Evolutionary conservation across 2,329 filamentous ascomycete species (phyloP).

Genomic region (Alternaria triticina): DNA sequence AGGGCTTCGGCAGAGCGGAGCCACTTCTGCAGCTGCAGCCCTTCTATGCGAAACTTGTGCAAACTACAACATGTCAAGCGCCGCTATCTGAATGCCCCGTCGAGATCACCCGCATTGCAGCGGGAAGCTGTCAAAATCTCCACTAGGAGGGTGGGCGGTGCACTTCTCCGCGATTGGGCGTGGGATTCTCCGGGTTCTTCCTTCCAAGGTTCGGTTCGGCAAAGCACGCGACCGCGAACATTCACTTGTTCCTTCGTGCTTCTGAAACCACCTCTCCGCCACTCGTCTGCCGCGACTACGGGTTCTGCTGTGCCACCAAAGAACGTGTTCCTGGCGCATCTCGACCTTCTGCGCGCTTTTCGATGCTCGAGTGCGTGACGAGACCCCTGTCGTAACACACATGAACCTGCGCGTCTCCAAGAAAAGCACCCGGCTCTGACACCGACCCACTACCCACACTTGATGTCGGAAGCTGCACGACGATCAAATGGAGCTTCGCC

Average conservation of each 20-base stretch:
- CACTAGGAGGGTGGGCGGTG: constrained; percentile 18
- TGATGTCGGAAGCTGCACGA: constrained; percentile 48
- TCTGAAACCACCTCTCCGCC: constrained; percentile 28
- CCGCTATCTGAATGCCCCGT: neutral
- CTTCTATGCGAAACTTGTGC: constrained; percentile 12
- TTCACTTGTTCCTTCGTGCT: constrained; percentile 33
- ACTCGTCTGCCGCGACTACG: constrained; percentile 21
- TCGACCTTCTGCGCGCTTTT: constrained; percentile 24
- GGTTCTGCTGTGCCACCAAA: constrained; percentile 31
- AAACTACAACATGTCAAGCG: constrained; percentile 18
- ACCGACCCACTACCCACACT: constrained; percentile 38
- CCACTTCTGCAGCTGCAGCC: constrained; percentile 15
- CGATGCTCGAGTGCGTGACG: constrained; percentile 27
- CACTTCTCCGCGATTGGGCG: constrained; percentile 23
- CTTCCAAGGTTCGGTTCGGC: constrained; percentile 28
- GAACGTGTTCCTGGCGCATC: constrained; percentile 35
- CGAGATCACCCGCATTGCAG: neutral
- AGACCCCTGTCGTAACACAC: constrained; percentile 32
- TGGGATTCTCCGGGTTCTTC: constrained; percentile 27
- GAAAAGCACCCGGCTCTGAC: constrained; percentile 36
- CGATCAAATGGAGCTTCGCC: constrained; percentile 47
- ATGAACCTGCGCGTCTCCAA: constrained; percentile 31
- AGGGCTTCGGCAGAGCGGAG: constrained; percentile 23
- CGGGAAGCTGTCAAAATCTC: constrained; percentile 11
- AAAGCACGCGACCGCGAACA: constrained; percentile 37